These are phyloP conservation scores for Zalerion maritima DNA, from an alignment of 495 filamentous ascomycete genomes.

Conservation along the genomic window DNA sequence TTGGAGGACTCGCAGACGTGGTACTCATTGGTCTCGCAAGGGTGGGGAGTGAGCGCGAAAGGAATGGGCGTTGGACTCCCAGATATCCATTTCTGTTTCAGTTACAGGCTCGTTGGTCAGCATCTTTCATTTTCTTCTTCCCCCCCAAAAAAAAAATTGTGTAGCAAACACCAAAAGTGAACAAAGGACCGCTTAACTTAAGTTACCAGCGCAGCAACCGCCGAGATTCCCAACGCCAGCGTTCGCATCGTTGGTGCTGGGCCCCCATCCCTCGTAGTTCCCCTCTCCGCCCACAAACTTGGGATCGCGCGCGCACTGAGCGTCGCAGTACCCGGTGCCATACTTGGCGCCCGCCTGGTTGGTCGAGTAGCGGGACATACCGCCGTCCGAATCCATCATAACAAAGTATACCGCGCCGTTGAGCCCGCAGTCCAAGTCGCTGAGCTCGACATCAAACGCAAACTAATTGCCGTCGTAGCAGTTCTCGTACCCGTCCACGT, in stretches of 20 bases:
- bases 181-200: too few species aligned
- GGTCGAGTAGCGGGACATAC: constrained; percentile 30
- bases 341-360: constrained; percentile 49
- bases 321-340: constrained; percentile 42
- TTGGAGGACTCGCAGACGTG: constrained; percentile 33
- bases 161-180: too few species aligned
- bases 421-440: constrained; percentile 39
- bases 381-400: constrained; percentile 42
- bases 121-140: too few species aligned
- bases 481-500: constrained; percentile 21
- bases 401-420: constrained; percentile 48
- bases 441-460: constrained; percentile 45
- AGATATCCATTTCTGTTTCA: constrained; percentile 68
- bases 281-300: constrained; percentile 39
- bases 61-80: constrained; percentile 54
- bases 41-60: constrained; percentile 50
- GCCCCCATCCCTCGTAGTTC: constrained; percentile 46
- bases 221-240: constrained; percentile 44
- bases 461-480: constrained; percentile 45
- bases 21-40: constrained; percentile 44
- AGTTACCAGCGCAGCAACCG: constrained; percentile 55
- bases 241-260: constrained; percentile 44
- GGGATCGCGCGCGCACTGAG: constrained; percentile 40
- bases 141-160: too few species aligned
- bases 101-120: too few species aligned